A percentile compares a stretch with the other conserved stretches of the same genome.
Evolutionary conservation across 73 alveolate species (phyloP).

Genomic region (Tetrahymena thermophila): DNA sequence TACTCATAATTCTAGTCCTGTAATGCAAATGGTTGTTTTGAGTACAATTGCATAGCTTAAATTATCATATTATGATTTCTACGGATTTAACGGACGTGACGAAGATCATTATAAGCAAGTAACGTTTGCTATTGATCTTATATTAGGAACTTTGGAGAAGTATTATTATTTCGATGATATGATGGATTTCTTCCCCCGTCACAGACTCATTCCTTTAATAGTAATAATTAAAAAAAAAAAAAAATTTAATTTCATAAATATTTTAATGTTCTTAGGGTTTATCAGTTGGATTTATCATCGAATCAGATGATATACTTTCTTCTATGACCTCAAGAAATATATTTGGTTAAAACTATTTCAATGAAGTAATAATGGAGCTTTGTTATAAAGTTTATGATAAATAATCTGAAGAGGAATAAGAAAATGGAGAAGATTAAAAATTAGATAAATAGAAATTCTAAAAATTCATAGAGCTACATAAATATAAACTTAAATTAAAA

Average conservation of each 20-base stretch:
- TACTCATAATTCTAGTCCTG: background rate
- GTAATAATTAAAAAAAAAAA: background rate
- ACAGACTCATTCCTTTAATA: background rate
- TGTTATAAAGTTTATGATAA: background rate
- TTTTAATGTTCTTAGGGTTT: background rate
- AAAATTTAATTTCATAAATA: too few relatives aligned
- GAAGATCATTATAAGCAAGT: background rate
- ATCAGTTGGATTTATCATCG: background rate
- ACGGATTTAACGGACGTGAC: background rate
- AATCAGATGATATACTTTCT: background rate
- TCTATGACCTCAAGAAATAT: background rate
- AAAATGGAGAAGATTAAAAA: background rate
- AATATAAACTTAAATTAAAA: background rate
- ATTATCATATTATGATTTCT: background rate
- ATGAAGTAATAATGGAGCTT: background rate
- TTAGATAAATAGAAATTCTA: background rate
- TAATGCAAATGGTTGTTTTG: background rate
- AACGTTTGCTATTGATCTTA: background rate
- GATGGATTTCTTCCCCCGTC: constrained; percentile 6
- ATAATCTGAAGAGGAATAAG: background rate
- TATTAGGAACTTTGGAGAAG: background rate
- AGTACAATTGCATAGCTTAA: background rate
- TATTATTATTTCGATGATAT: background rate
- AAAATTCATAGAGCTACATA: background rate
- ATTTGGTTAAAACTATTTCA: background rate